A percentile compares a stretch with the other conserved stretches of the same genome.
phyloP scores from a whole-genome alignment of 179 eudicot genomes.

The Gypsophila paniculata region DNA sequence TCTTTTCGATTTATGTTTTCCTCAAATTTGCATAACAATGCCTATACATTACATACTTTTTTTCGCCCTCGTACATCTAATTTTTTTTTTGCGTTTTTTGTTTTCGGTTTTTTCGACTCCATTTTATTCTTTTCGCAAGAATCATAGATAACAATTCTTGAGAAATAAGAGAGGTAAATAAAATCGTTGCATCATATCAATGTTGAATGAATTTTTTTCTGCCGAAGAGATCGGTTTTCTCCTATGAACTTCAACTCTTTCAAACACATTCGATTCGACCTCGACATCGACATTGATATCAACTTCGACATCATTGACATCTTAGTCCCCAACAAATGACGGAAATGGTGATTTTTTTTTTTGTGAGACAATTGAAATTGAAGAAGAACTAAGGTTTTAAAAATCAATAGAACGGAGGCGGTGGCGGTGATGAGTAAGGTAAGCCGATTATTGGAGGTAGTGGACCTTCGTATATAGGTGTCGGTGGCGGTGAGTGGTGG shows the following conservation, averaged over 20 bases:
- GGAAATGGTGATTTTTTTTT: too few relatives aligned
- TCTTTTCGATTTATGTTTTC: constrained; percentile 11
- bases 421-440: constrained; percentile 67
- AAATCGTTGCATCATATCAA: constrained; percentile 23
- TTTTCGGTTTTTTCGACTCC: constrained; percentile 20
- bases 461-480: constrained; percentile 45
- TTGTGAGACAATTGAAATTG: too few relatives aligned
- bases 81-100: background rate
- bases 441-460: constrained; percentile 58
- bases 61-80: constrained; percentile 41
- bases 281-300: too few relatives aligned
- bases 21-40: constrained; percentile 39
- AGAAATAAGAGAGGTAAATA: too few relatives aligned
- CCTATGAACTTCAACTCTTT: background rate
- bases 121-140: constrained; percentile 39
- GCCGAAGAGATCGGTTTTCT: constrained; percentile 5
- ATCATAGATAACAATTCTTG: too few relatives aligned
- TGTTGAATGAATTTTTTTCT: constrained; percentile 24
- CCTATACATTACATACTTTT: constrained; percentile 48
- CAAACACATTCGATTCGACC: background rate
- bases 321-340: too few relatives aligned
- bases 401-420: constrained; percentile 83
- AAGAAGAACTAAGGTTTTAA: background rate
- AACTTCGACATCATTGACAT: too few relatives aligned
- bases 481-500: constrained; percentile 31